These are phyloP conservation scores for Russula griseocarnosa DNA, from an alignment of 768 basidiomycete genomes.

Conservation along the genomic window DNA sequence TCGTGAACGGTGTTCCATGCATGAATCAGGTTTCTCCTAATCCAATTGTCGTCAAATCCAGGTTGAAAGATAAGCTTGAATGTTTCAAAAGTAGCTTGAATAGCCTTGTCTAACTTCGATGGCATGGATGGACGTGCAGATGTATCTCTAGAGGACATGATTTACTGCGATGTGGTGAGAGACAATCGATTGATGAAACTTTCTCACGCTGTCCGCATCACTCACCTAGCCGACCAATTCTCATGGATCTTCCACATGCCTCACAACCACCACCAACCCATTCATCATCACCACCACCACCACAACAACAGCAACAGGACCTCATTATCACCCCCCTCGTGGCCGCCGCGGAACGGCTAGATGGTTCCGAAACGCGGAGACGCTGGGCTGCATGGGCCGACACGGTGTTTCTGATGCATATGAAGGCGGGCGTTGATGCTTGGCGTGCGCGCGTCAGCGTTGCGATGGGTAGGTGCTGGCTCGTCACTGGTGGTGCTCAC, in stretches of 20 bases:
- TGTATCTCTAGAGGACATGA: no score
- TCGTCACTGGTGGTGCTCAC: slow-evolving; percentile 53
- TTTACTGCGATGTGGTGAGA: no score
- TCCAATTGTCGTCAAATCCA: no score
- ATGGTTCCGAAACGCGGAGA: slow-evolving; percentile 42
- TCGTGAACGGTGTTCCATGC: no score
- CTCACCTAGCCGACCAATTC: slow-evolving; percentile 63
- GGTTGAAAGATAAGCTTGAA: no score
- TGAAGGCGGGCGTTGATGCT: slow-evolving; percentile 52
- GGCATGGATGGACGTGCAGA: no score
- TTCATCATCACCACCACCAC: slow-evolving; percentile 33
- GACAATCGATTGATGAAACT: no score
- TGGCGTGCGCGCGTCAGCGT: slow-evolving; percentile 46
- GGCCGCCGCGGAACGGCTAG: slow-evolving; percentile 54
- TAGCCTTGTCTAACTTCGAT: no score
- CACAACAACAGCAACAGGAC: neutral
- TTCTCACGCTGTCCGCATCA: slow-evolving; percentile 41
- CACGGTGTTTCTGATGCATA: slow-evolving; percentile 56
- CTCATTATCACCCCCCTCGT: slow-evolving; percentile 30
- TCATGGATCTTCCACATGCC: slow-evolving; percentile 70
- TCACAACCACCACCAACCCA: slow-evolving; percentile 33
- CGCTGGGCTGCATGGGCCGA: slow-evolving; percentile 62
- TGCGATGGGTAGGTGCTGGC: slow-evolving; percentile 52
- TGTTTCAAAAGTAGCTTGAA: no score
- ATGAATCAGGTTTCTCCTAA: no score